Evolutionary conservation across 2,329 filamentous ascomycete genomes (phyloP).

Genomic region (Magnaporthiopsis incrustans): DNA sequence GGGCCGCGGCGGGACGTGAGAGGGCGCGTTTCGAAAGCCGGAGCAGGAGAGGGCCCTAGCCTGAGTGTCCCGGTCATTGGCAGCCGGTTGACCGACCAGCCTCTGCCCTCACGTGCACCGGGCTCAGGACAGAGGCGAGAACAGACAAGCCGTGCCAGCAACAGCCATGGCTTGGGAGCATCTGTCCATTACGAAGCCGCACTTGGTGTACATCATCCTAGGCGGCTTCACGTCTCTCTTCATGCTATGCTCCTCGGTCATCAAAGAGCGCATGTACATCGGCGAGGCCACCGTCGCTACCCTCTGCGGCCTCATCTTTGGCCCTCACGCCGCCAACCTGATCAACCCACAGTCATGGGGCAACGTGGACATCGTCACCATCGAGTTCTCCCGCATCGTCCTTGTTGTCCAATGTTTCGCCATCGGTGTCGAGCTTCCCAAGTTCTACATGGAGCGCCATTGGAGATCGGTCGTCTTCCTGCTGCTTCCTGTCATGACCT

Average conservation of each 20-base stretch:
- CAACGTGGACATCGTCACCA: constrained; percentile 75
- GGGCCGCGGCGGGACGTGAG: not conserved
- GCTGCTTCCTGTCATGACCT: constrained; percentile 93
- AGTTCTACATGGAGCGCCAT: constrained; percentile 95
- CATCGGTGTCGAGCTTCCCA: constrained; percentile 82
- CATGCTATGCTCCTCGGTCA: constrained; percentile 95
- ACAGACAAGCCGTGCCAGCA: not conserved
- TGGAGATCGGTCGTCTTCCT: constrained; percentile 89
- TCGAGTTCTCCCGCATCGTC: constrained; percentile 84
- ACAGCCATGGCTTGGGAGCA: constrained; percentile 67
- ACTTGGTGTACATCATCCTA: constrained; percentile 97
- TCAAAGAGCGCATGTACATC: constrained; percentile 98
- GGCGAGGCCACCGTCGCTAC: constrained; percentile 95
- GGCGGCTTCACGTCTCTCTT: constrained; percentile 96
- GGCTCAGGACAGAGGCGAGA: not conserved
- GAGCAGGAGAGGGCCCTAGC: no score
- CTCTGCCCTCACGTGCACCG: not conserved
- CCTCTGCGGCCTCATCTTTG: constrained; percentile 80
- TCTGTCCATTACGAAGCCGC: constrained; percentile 81
- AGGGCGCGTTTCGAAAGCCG: no score
- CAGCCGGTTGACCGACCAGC: not conserved
- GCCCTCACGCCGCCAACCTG: constrained; percentile 73
- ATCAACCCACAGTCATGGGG: constrained; percentile 74
- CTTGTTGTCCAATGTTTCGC: constrained; percentile 90
- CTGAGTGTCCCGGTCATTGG: not conserved